Base-by-base conservation (phyloP, 2,329 filamentous ascomycete species). In the Fusarium paranaense region DNA sequence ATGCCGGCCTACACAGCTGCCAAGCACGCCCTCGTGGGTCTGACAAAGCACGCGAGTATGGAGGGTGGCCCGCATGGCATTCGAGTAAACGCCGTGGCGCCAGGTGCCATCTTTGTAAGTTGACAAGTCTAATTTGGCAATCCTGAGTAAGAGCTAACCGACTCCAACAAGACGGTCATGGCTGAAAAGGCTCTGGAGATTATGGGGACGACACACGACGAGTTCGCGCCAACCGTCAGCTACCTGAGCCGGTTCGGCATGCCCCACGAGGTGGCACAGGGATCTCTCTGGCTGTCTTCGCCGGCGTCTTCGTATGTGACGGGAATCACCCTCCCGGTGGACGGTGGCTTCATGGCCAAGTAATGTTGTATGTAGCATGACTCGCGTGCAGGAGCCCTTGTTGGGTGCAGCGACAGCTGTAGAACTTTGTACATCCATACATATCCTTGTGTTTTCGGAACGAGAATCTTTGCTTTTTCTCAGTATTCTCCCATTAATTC, bases 21-120 rank as follows among this genome's bases (percentile, higher is more conserved):
- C 2, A 85, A 85, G 69, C 82, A 84, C 68, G 83, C 80, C 2
- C 74, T 84, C 9, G 78, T 85, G n/a, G 82, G 83, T 4, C 75
- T 85, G 37, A 83, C 82, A 8, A 80, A 81, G 54, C 82, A 82
- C 14, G 82, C 82, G 2, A 81, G 82, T 14, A 81, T 84, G 67
- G 82, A 83, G 59, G 83, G 83, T 62, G 81, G 82, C 1, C 76
- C 78, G 1, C 70, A 75, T 20, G 56, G 61, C 2, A 64, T 77
- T 22, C 75, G 75, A 30, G 75, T 76, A 10, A 77, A 77, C 47
- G 71, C 75, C 14, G 67, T 74, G 20, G 72, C 72, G 22, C 72
- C 72, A 5, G 72, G 72, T 2, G 72, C 70, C 25, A 74, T 74
- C 59, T 70, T 68, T 54, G 72, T 74, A 38, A 74, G 71, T 74